These are phyloP conservation scores for Chlorella sp. DNA, from an alignment of 139 green algal genomes.

Conservation along the genomic window DNA sequence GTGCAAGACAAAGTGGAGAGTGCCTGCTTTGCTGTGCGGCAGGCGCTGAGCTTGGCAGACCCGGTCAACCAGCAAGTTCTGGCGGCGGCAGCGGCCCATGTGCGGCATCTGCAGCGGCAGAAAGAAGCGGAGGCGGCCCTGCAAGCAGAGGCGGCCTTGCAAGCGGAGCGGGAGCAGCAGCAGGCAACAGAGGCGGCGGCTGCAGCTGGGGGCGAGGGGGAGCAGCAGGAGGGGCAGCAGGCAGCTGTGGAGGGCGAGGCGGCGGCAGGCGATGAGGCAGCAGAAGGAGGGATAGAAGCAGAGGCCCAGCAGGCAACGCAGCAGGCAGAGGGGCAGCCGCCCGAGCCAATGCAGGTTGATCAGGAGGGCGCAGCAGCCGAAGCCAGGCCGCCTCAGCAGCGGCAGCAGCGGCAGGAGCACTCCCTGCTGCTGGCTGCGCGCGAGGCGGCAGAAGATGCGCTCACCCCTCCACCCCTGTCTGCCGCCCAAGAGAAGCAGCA, in stretches of 20 bases:
- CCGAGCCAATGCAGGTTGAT: no score
- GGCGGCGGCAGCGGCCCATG: neutral
- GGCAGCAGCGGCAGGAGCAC: neutral
- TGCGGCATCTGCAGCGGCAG: constrained; percentile 17
- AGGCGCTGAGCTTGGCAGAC: neutral
- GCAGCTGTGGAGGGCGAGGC: neutral
- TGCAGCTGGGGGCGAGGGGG: neutral
- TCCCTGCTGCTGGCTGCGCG: no score
- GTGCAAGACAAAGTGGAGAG: constrained; percentile 33
- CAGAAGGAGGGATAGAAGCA: neutral
- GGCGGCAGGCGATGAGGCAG: neutral
- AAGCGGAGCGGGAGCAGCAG: neutral
- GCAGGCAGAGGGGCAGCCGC: no score
- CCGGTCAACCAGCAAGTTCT: neutral
- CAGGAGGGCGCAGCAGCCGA: neutral
- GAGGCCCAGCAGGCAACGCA: no score
- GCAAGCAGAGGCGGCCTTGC: neutral
- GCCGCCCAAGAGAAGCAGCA: no score
- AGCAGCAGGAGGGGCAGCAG: neutral
- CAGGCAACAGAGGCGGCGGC: neutral
- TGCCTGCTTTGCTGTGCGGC: neutral
- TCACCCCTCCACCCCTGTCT: no score
- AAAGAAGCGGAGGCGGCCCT: neutral
- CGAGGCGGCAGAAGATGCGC: no score
- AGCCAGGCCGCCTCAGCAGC: neutral